Percentiles rank a stretch among this genome's conserved stretches.
phyloP scores from a whole-genome alignment of 306 rosid species.

The Gastrolobium villosum region DNA sequence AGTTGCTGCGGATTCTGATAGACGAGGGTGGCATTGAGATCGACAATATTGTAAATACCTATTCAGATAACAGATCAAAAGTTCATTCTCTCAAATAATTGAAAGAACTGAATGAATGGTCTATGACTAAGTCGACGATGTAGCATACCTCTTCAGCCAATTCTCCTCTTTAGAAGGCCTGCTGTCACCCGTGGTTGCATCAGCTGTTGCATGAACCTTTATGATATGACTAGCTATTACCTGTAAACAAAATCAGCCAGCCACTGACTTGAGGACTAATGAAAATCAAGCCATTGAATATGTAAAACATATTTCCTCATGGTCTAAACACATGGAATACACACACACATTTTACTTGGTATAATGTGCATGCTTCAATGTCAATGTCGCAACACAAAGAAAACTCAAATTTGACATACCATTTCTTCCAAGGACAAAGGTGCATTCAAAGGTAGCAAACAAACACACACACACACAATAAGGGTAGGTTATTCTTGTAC shows the following conservation, averaged over 20 bases:
- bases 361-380: conserved; percentile 11
- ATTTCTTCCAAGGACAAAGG: conserved; percentile 20
- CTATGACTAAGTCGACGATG: conserved; percentile 16
- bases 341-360: background rate
- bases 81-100: conserved; percentile 40
- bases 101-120: conserved; percentile 30
- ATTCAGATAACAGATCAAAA: conserved; percentile 46
- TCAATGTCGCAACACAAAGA: background rate
- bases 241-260: conserved; percentile 61
- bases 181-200: conserved; percentile 64
- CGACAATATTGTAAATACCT: conserved; percentile 96
- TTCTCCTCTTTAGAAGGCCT: conserved; percentile 78
- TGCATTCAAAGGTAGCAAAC: conserved; percentile 14
- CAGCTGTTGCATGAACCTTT: conserved; percentile 87
- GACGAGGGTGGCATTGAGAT: conserved; percentile 78
- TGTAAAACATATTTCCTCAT: conserved; percentile 26
- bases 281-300: conserved; percentile 35
- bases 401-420: background rate
- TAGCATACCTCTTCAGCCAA: conserved; percentile 90
- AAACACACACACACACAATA: too few relatives aligned
- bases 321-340: conserved; percentile 11
- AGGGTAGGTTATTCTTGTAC: too few relatives aligned
- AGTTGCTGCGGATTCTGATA: conserved; percentile 81
- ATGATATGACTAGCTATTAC: conserved; percentile 92
- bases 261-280: conserved; percentile 29